phyloP scores from a whole-genome alignment of 495 filamentous ascomycete species.

The Penicillium riverlandense region DNA sequence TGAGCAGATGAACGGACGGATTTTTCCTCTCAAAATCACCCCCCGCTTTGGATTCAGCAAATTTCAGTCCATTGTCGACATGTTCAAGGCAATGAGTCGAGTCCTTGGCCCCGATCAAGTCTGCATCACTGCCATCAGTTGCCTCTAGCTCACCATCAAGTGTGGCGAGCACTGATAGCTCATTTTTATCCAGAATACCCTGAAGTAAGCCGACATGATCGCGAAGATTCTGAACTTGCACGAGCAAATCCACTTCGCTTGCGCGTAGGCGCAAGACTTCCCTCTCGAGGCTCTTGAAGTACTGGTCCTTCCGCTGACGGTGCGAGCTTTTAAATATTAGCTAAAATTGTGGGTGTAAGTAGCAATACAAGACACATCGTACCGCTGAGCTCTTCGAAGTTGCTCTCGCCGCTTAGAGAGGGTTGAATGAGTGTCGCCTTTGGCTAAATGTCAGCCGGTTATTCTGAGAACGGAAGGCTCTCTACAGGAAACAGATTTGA shows the following conservation, averaged over 20 bases:
- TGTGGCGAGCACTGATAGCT: too few relatives aligned
- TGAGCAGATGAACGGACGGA: too few relatives aligned
- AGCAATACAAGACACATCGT: background rate
- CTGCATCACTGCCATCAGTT: too few relatives aligned
- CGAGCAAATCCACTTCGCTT: conserved; percentile 19
- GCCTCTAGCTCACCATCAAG: too few relatives aligned
- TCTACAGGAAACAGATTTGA: background rate
- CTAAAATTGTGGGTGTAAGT: background rate
- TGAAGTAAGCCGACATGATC: background rate
- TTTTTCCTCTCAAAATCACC: too few relatives aligned
- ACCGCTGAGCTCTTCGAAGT: conserved; percentile 18
- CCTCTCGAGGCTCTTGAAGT: conserved; percentile 29
- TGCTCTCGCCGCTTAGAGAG: conserved; percentile 11
- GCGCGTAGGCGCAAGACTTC: conserved; percentile 24
- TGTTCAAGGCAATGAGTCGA: too few relatives aligned
- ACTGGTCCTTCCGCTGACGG: conserved; percentile 32
- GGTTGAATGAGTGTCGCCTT: too few relatives aligned
- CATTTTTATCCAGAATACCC: too few relatives aligned
- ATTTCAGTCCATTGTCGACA: too few relatives aligned
- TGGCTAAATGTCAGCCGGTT: background rate
- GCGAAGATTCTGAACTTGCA: conserved; percentile 13
- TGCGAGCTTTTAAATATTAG: conserved; percentile 14
- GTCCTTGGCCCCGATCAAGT: too few relatives aligned
- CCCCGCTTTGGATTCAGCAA: too few relatives aligned
- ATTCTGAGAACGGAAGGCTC: background rate